A percentile compares a stretch with the other conserved stretches of the same genome.
Conservation (phyloP, 2,329 filamentous ascomycete genomes). For the Plectosphaerella plurivora region DNA sequence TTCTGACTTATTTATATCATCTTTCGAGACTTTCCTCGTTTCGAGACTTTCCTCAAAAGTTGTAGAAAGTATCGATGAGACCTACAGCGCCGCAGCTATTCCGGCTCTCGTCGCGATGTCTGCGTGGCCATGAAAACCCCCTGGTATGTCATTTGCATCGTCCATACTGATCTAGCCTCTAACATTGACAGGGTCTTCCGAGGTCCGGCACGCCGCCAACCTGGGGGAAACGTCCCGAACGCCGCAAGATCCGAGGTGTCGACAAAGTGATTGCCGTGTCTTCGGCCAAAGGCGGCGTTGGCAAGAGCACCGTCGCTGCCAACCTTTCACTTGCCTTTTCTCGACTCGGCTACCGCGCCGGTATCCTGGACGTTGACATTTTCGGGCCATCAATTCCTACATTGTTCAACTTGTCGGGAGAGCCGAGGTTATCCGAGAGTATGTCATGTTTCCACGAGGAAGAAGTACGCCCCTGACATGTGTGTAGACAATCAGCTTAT, state of each 20-base stretch:
- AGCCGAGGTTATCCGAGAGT: constrained; percentile 73
- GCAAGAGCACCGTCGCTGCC: constrained; percentile 86
- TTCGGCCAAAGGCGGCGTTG: constrained; percentile 96
- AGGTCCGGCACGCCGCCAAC: constrained; percentile 56
- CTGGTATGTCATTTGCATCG: constrained; percentile 49
- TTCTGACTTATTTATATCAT: not conserved
- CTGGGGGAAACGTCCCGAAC: constrained; percentile 73
- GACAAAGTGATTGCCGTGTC: constrained; percentile 94
- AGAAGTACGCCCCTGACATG: not conserved
- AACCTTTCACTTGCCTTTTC: constrained; percentile 89
- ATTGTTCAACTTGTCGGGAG: constrained; percentile 74
- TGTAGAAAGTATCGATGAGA: constrained; percentile 27
- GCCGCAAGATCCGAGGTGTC: constrained; percentile 77
- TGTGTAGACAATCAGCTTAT: constrained; percentile 69
- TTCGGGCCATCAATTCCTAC: constrained; percentile 95
- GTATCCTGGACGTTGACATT: constrained; percentile 92
- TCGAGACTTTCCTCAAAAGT: not conserved
- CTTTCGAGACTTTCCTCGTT: too few relatives aligned
- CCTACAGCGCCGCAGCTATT: constrained; percentile 30
- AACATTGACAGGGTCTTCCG: constrained; percentile 66
- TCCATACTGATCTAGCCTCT: constrained; percentile 1
- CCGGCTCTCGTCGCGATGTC: constrained; percentile 20
- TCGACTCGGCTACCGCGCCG: constrained; percentile 72
- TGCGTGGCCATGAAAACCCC: constrained; percentile 74
- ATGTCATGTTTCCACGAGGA: constrained; percentile 22